These are phyloP conservation scores for Spizellomyces sp. DNA, from an alignment of 192 early-diverging fungal genomes.

Conservation along the genomic window DNA sequence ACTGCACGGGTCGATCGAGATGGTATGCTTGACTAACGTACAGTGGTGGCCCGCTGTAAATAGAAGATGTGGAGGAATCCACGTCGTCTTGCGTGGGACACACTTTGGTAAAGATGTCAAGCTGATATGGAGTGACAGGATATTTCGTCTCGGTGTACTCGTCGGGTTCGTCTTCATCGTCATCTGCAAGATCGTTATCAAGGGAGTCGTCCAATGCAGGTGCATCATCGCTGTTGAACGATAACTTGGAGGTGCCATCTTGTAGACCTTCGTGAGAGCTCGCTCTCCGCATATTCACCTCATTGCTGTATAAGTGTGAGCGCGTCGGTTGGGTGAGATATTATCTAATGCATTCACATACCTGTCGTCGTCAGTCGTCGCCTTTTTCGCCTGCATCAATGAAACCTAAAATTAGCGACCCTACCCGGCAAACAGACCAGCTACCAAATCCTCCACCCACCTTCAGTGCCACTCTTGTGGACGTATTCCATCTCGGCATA, in stretches of 20 bases:
- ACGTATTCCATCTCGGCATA: conserved; percentile 44
- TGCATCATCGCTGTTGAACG: no score
- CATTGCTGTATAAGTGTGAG: no score
- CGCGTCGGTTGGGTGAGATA: no score
- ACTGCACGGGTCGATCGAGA: conserved; percentile 9
- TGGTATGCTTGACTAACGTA: conserved; percentile 34
- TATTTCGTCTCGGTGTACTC: conserved; percentile 29
- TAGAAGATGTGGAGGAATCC: conserved; percentile 18
- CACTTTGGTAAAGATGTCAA: conserved; percentile 34
- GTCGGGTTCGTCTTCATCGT: conserved; percentile 13
- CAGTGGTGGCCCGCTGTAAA: conserved; percentile 25
- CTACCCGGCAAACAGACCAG: no score
- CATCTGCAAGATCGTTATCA: no score
- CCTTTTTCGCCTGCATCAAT: no score
- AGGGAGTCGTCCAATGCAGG: neutral
- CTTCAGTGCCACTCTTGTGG: conserved; percentile 11
- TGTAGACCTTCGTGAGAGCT: no score
- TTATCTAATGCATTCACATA: no score
- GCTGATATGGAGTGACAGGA: conserved; percentile 47
- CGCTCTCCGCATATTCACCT: no score
- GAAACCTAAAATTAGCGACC: no score
- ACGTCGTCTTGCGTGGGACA: conserved; percentile 37
- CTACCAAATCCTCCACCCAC: neutral
- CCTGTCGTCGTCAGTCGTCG: no score
- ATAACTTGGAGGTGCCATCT: no score